Conservation (phyloP, 2,329 filamentous ascomycete species). For the Aspergillus bombycis region DNA sequence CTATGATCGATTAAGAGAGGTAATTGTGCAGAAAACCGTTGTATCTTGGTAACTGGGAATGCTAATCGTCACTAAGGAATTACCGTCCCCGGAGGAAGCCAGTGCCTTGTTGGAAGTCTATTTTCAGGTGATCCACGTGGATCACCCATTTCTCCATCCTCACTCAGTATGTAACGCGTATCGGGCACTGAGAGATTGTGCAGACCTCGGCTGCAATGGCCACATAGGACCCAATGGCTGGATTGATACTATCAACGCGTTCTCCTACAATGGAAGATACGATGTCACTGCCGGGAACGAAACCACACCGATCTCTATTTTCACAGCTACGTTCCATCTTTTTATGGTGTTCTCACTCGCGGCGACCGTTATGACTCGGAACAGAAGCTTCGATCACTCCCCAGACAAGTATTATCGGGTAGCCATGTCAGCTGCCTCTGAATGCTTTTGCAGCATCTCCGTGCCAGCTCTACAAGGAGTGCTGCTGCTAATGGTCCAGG, state of each 20-base stretch:
- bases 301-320: not conserved
- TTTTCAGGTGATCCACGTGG: conserved; percentile 33
- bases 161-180: conserved; percentile 30
- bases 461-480: conserved; percentile 37
- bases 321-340: conserved; percentile 32
- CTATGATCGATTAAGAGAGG: too few relatives aligned
- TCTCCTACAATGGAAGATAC: too few relatives aligned
- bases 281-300: too few relatives aligned
- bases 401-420: conserved; percentile 39
- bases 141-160: conserved; percentile 35
- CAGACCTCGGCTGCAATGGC: too few relatives aligned
- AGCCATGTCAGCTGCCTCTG: conserved; percentile 34
- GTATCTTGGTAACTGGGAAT: rapidly evolving
- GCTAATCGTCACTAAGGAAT: too few relatives aligned
- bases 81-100: conserved; percentile 25
- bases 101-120: conserved; percentile 28
- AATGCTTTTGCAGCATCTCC: conserved; percentile 39
- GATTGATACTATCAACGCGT: too few relatives aligned
- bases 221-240: too few relatives aligned
- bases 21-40: too few relatives aligned
- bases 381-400: conserved; percentile 38
- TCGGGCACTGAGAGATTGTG: conserved; percentile 20
- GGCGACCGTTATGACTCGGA: conserved; percentile 38
- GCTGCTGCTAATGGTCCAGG: conserved; percentile 36
- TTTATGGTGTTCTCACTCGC: conserved; percentile 43